These are phyloP conservation scores for Physcomitrium patens DNA, from an alignment of 225 moss, liverwort and hornwort species.

Conservation along the genomic window DNA sequence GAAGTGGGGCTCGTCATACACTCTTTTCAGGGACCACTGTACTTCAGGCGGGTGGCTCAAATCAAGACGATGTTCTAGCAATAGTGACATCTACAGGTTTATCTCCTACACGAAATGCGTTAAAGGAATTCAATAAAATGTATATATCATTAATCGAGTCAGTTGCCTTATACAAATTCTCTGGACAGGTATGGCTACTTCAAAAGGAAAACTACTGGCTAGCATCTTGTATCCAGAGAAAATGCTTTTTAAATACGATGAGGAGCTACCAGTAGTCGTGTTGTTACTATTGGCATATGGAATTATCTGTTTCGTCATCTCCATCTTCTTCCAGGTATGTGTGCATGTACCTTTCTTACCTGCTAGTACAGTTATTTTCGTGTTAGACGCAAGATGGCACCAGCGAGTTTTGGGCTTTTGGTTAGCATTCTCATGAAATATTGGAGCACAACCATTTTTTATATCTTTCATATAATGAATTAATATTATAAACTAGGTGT, in stretches of 20 bases:
- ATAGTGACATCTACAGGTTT: constrained; percentile 78
- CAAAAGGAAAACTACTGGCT: constrained; percentile 79
- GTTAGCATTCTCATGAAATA: background rate
- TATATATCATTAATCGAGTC: constrained; percentile 22
- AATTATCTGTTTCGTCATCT: constrained; percentile 66
- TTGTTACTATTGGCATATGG: constrained; percentile 67
- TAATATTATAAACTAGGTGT: background rate
- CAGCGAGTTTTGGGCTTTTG: background rate
- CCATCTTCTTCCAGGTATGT: constrained; percentile 67
- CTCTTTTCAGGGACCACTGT: constrained; percentile 86
- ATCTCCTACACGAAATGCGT: background rate
- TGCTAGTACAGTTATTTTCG: background rate
- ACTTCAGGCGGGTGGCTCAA: constrained; percentile 71
- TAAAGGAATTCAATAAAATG: background rate
- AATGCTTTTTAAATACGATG: constrained; percentile 91
- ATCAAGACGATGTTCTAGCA: constrained; percentile 65
- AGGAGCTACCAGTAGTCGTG: constrained; percentile 84
- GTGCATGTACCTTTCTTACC: background rate
- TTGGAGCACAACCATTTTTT: background rate
- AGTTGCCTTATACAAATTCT: constrained; percentile 24
- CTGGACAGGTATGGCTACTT: constrained; percentile 75
- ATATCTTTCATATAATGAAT: background rate
- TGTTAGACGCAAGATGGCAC: constrained; percentile 12
- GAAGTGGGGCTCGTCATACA: constrained; percentile 70
- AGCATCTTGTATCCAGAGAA: constrained; percentile 82